Evolutionary conservation across 163 green algal species (phyloP).

Genomic region (Scenedesmus sp.): DNA sequence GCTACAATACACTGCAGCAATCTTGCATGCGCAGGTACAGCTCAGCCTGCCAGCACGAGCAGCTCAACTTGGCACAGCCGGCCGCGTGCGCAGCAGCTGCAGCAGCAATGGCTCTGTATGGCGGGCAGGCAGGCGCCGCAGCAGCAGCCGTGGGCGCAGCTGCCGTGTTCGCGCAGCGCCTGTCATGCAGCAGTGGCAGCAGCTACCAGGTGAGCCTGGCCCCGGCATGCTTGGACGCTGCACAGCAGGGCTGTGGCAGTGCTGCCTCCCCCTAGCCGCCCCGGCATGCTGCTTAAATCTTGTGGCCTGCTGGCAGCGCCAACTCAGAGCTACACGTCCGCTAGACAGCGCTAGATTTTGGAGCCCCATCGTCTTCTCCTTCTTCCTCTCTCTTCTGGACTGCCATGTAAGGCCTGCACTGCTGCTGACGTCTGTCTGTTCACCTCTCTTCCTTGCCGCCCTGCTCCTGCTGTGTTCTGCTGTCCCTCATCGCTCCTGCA

Average conservation of each 20-base stretch:
- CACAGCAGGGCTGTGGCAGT: too few relatives aligned
- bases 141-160: constrained; percentile 37
- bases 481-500: neutral
- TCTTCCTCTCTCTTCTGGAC: too few relatives aligned
- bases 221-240: neutral
- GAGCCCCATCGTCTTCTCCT: too few relatives aligned
- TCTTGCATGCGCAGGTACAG: neutral
- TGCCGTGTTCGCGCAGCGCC: constrained; percentile 4
- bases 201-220: neutral
- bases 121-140: neutral
- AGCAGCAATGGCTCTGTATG: constrained; percentile 27
- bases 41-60: neutral
- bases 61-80: neutral
- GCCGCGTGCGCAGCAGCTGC: constrained; percentile 36
- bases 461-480: neutral
- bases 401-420: too few relatives aligned
- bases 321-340: too few relatives aligned
- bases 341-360: too few relatives aligned
- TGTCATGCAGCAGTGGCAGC: neutral
- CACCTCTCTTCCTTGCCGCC: neutral
- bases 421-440: neutral
- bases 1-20: neutral
- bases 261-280: too few relatives aligned
- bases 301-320: too few relatives aligned
- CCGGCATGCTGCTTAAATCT: too few relatives aligned